Evolutionary conservation across 2,329 filamentous ascomycete genomes (phyloP).

Genomic region (Fusarium virguliforme): DNA sequence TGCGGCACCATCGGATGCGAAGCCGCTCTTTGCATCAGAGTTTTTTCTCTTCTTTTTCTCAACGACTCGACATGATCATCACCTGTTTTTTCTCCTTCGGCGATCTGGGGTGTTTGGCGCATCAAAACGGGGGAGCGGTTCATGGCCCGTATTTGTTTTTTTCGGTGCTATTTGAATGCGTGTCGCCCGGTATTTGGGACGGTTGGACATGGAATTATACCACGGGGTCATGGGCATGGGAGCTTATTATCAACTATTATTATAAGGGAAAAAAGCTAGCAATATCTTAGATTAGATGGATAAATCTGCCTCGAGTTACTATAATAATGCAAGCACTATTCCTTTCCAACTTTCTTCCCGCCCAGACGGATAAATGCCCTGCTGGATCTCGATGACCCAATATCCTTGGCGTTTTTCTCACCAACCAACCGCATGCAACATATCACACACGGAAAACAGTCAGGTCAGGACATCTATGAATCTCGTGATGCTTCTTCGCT

Average conservation of each 20-base stretch:
- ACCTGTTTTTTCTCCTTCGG: constrained; percentile 17
- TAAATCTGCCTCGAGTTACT: background rate
- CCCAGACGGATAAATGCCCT: background rate
- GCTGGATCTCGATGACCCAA: constrained; percentile 3
- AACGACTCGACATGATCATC: constrained; percentile 26
- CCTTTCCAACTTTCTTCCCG: background rate
- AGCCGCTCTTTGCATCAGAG: background rate
- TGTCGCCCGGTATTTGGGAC: constrained; percentile 23
- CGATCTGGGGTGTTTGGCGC: constrained; percentile 39
- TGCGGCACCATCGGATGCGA: constrained; percentile 3
- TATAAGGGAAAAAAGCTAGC: background rate
- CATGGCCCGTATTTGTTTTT: constrained; percentile 12
- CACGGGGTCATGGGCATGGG: constrained; percentile 17
- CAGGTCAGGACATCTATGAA: constrained; percentile 7
- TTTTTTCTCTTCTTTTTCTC: constrained; percentile 1
- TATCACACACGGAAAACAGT: background rate
- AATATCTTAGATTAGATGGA: constrained; percentile 1
- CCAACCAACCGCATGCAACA: background rate
- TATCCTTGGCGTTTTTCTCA: constrained; percentile 4
- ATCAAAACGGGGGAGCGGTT: constrained; percentile 22
- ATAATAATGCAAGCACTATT: constrained; percentile 3
- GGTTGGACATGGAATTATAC: constrained; percentile 35
- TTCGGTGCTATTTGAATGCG: constrained; percentile 9
- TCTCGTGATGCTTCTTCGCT: constrained; percentile 6
- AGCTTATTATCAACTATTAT: background rate